These are phyloP conservation scores for Penicillium subrubescens DNA, from an alignment of 495 filamentous ascomycete genomes.

Conservation along the genomic window DNA sequence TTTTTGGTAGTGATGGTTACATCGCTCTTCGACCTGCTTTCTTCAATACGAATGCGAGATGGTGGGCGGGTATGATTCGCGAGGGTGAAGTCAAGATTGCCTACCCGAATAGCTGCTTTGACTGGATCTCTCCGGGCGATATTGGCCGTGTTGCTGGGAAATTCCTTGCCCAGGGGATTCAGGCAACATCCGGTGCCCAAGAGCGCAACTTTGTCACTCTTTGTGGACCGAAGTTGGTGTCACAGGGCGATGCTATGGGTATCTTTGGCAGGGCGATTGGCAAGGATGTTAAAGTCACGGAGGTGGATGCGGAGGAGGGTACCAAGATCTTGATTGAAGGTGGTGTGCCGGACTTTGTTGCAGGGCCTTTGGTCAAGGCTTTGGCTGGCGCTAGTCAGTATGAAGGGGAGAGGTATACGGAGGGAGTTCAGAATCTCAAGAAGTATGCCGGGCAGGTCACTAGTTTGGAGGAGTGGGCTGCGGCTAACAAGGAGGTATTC, in stretches of 20 bases:
- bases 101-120: constrained; percentile 19
- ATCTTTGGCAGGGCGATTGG: constrained; percentile 4
- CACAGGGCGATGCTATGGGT: constrained; percentile 1
- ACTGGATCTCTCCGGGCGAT: constrained; percentile 33
- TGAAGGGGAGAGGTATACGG: background rate
- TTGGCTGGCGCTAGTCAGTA: background rate
- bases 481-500: constrained; percentile 5
- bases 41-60: constrained; percentile 29
- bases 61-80: constrained; percentile 19
- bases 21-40: constrained; percentile 29
- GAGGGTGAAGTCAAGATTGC: constrained; percentile 25
- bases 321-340: background rate
- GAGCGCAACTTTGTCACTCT: constrained; percentile 6
- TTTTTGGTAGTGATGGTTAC: constrained; percentile 27
- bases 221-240: constrained; percentile 9
- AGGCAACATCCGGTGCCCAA: background rate
- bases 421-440: background rate
- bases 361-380: background rate
- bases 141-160: constrained; percentile 32
- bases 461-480: constrained; percentile 6
- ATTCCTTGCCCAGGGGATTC: constrained; percentile 22
- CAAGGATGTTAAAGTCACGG: constrained; percentile 4
- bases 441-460: constrained; percentile 5
- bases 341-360: background rate
- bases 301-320: constrained; percentile 3